These are phyloP conservation scores for Mycena alexandri DNA, from an alignment of 768 basidiomycete species.

Conservation along the genomic window DNA sequence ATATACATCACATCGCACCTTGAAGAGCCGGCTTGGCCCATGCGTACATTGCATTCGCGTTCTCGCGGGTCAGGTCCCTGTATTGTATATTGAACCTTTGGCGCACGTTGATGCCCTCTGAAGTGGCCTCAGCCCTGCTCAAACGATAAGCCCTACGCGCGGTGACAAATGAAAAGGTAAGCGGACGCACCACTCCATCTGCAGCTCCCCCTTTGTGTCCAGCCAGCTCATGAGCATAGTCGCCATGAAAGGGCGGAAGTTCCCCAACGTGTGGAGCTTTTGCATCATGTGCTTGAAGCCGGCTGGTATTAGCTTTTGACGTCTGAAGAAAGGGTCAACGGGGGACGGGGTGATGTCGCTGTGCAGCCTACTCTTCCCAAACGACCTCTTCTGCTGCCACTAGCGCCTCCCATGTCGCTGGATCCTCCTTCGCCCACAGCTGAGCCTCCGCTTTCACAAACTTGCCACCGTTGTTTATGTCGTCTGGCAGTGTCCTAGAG, in stretches of 20 bases:
- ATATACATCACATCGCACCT: constrained; percentile 2
- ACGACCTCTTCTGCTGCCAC: constrained; percentile 7
- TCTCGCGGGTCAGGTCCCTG: neutral
- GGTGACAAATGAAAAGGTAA: neutral
- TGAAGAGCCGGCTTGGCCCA: constrained; percentile 21
- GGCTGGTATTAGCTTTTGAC: constrained; percentile 17
- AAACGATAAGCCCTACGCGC: neutral
- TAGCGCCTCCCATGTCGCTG: constrained; percentile 4
- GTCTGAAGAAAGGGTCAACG: constrained; percentile 10
- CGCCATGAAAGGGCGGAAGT: constrained; percentile 26
- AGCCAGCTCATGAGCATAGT: constrained; percentile 17
- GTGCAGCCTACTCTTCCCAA: neutral
- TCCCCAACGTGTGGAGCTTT: constrained; percentile 1
- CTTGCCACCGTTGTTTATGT: constrained; percentile 14
- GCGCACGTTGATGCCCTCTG: neutral
- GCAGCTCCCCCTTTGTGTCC: neutral
- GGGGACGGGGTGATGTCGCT: too few relatives aligned
- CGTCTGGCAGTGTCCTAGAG: neutral
- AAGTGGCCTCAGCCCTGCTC: constrained; percentile 18
- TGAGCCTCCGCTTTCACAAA: too few relatives aligned
- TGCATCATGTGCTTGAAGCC: constrained; percentile 20
- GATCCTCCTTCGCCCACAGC: constrained; percentile 7
- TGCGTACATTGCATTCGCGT: neutral
- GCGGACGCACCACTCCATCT: constrained; percentile 10
- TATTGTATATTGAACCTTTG: constrained; percentile 1